A percentile compares a stretch with the other conserved stretches of the same genome.
Conservation (phyloP, 1,284 basidiomycete species). For the Pisolithus thermaeus region DNA sequence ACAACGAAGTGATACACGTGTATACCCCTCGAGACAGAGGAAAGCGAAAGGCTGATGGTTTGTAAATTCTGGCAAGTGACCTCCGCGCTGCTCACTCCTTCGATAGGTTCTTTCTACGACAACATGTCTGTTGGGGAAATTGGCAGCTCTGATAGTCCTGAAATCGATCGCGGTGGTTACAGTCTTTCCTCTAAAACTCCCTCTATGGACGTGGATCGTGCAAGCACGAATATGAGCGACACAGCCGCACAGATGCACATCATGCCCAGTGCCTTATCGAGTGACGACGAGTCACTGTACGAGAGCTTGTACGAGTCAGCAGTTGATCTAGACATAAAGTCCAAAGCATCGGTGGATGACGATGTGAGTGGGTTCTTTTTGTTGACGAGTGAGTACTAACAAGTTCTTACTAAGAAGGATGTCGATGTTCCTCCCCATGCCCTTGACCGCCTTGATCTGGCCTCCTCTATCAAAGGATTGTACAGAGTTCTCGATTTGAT, state of each 20-base stretch:
- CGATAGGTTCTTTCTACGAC: not conserved
- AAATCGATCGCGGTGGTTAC: not conserved
- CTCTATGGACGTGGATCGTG: not conserved
- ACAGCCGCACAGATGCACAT: not conserved
- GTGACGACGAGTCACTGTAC: not conserved
- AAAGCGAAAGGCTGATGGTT: not conserved
- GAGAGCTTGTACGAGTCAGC: not conserved
- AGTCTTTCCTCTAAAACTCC: too few relatives aligned
- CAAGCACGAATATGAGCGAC: not conserved
- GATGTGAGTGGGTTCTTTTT: not conserved
- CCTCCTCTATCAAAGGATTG: conserved; percentile 33
- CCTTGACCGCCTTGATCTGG: conserved; percentile 18
- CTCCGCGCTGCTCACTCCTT: not conserved
- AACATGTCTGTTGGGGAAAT: too few relatives aligned
- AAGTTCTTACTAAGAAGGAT: not conserved
- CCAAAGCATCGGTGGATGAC: not conserved
- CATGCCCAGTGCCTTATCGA: not conserved
- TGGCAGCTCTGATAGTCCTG: not conserved
- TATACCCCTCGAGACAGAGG: not conserved
- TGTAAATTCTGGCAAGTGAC: not conserved
- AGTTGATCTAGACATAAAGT: not conserved
- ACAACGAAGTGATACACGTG: not conserved
- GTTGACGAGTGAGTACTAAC: not conserved
- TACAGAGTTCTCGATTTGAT: conserved; percentile 53
- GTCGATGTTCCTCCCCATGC: not conserved